Percentiles rank a stretch among this genome's conserved stretches.
Evolutionary conservation across 1,284 basidiomycete species (phyloP).

Genomic region (Ustilago loliicola): DNA sequence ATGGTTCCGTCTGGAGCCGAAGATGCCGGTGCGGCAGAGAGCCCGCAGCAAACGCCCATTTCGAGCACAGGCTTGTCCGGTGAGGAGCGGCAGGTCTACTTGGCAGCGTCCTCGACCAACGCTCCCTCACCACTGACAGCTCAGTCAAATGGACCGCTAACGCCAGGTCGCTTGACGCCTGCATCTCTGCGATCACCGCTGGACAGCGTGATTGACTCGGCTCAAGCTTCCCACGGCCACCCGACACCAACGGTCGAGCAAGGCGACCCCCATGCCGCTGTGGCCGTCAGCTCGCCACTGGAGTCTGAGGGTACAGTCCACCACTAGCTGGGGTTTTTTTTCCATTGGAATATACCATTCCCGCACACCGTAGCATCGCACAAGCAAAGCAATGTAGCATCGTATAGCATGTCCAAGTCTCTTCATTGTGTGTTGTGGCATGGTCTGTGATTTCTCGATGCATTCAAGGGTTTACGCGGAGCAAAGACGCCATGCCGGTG

Average conservation of each 20-base stretch:
- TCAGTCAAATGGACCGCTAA: conserved; percentile 22
- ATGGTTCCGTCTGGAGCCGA: background rate
- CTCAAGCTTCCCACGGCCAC: conserved; percentile 45
- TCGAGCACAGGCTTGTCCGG: conserved; percentile 33
- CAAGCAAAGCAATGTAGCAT: conserved; percentile 7
- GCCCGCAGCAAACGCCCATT: background rate
- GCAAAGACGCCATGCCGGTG: background rate
- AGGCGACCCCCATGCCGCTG: background rate
- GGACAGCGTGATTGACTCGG: conserved; percentile 40
- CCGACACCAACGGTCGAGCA: conserved; percentile 32
- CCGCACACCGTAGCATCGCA: conserved; percentile 7
- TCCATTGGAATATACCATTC: background rate
- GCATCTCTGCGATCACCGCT: conserved; percentile 38
- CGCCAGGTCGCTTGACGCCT: conserved; percentile 30
- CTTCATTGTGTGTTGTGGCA: background rate
- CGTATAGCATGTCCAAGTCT: background rate
- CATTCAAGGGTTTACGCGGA: background rate
- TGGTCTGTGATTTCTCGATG: background rate
- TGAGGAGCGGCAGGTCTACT: conserved; percentile 32
- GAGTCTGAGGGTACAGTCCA: conserved; percentile 2
- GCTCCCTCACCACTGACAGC: conserved; percentile 18
- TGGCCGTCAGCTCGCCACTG: conserved; percentile 7
- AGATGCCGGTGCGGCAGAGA: background rate
- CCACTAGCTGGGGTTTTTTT: background rate
- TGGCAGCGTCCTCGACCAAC: conserved; percentile 35